These are phyloP conservation scores for Fusarium buharicum DNA, from an alignment of 2,329 filamentous ascomycete genomes.

Conservation along the genomic window DNA sequence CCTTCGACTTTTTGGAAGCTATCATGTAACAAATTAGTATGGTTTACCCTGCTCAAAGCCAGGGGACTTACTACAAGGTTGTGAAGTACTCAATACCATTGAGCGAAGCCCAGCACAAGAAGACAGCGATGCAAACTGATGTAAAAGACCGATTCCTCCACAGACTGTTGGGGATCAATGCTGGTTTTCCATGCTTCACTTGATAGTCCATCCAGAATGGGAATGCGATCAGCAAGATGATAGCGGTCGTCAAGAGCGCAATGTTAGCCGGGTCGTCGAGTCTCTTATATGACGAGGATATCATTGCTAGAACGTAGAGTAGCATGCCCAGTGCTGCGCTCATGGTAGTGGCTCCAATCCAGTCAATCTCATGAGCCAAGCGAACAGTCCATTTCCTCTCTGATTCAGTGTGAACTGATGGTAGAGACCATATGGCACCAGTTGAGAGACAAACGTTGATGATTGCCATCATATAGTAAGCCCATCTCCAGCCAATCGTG, in stretches of 20 bases:
- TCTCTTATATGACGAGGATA: constrained; percentile 51
- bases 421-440: constrained; percentile 52
- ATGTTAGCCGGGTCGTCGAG: constrained; percentile 57
- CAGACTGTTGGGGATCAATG: constrained; percentile 68
- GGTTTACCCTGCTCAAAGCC: rapidly evolving
- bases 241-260: constrained; percentile 55
- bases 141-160: constrained; percentile 68
- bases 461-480: constrained; percentile 54
- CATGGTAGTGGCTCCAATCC: constrained; percentile 60
- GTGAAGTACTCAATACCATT: constrained; percentile 61
- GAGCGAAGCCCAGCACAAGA: constrained; percentile 58
- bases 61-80: constrained; percentile 56
- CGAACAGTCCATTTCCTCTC: constrained; percentile 45
- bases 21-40: constrained; percentile 14
- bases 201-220: constrained; percentile 65
- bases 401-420: constrained; percentile 36
- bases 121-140: constrained; percentile 62
- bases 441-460: constrained; percentile 52
- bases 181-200: constrained; percentile 58
- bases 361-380: constrained; percentile 60
- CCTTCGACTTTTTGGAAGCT: constrained; percentile 62
- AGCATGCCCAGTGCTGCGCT: constrained; percentile 59
- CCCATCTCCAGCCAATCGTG: constrained; percentile 59
- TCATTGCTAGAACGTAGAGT: constrained; percentile 62
- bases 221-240: constrained; percentile 60